Base-by-base conservation (phyloP, 2,329 filamentous ascomycete genomes). In the Diaporthe eres region DNA sequence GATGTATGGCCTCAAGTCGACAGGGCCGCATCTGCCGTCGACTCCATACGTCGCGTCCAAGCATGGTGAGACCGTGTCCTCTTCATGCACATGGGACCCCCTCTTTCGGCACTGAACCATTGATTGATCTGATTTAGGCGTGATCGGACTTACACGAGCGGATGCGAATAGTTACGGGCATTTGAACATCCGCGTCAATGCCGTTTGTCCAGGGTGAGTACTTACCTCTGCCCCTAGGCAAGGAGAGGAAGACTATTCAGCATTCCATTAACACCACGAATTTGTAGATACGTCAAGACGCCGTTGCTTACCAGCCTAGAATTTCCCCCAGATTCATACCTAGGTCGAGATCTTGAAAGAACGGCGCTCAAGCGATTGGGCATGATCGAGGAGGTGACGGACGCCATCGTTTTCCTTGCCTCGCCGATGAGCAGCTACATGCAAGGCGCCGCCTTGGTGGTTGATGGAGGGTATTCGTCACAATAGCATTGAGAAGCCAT, bases 361-460 rank as follows among this genome's bases (percentile, higher is more conserved):
- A 88, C 87, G 5, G 87, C 89, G 0, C 77, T 90, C 63, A 82
- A 84, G n/a, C 84, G 89, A 12, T 80, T 90, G 44, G 88, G 84
- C 0, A 80, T 81, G 28, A 83, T 86, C 22, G 88, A 90, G 34
- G 90, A 92, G 81, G 86, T 91, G 77, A 88, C 87, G 0, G 88
- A 91, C 77, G 82, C 84, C 44, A 86, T 90, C 37, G 82, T 87
- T 0, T 89, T 89, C 74, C 79, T 91, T 75, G 87, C 86, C 25
- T 89, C 87, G 44, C 83, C 86, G 2, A 85, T 89, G 84, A 87
- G 87, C 74, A 90, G 88, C 74, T 91, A 86, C 78, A 87, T 91
- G 81, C 85, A 87, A 70, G 89, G 88, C 0, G 82, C 85, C 22
- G 83, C 82, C 7, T 77, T 90, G 65, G 81, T 89, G 2, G 85